Conservation (phyloP, 1,284 basidiomycete species). For the Gomphus bonarii region DNA sequence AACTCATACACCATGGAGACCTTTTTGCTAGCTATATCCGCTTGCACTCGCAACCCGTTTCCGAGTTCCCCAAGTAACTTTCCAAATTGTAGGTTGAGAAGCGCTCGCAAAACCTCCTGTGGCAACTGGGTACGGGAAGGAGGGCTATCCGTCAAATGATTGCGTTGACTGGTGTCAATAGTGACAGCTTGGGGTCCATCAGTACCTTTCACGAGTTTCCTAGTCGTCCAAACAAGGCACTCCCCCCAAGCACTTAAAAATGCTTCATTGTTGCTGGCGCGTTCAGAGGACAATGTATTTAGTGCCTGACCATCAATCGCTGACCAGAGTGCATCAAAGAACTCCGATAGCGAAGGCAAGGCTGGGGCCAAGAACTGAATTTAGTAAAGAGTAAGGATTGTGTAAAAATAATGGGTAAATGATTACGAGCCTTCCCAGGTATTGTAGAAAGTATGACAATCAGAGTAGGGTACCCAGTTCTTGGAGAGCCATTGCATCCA, state of each 20-base stretch:
- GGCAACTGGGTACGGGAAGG: constrained; percentile 8
- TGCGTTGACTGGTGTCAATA: constrained; percentile 12
- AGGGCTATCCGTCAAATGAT: constrained; percentile 8
- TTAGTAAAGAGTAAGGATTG: constrained; percentile 13
- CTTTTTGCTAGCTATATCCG: constrained; percentile 29
- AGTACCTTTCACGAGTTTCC: constrained; percentile 25
- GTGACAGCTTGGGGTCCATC: neutral
- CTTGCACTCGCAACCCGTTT: constrained; percentile 35
- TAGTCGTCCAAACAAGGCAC: constrained; percentile 49
- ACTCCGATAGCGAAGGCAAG: constrained; percentile 18
- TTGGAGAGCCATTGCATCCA: constrained; percentile 67
- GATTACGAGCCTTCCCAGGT: constrained; percentile 41
- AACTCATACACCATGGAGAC: constrained; percentile 35
- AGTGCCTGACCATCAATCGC: constrained; percentile 60
- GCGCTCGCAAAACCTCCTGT: constrained; percentile 16
- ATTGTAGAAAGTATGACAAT: constrained; percentile 74
- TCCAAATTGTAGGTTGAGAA: constrained; percentile 38
- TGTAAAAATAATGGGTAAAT: neutral
- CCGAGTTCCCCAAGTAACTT: constrained; percentile 40
- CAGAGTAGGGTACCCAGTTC: constrained; percentile 68
- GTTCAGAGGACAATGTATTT: constrained; percentile 33
- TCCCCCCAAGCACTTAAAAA: constrained; percentile 66
- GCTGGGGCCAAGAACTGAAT: neutral
- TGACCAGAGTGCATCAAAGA: constrained; percentile 71
- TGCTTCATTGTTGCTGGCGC: constrained; percentile 39